These are phyloP conservation scores for Funneliformis geosporum DNA, from an alignment of 192 early-diverging fungal species.

Conservation along the genomic window DNA sequence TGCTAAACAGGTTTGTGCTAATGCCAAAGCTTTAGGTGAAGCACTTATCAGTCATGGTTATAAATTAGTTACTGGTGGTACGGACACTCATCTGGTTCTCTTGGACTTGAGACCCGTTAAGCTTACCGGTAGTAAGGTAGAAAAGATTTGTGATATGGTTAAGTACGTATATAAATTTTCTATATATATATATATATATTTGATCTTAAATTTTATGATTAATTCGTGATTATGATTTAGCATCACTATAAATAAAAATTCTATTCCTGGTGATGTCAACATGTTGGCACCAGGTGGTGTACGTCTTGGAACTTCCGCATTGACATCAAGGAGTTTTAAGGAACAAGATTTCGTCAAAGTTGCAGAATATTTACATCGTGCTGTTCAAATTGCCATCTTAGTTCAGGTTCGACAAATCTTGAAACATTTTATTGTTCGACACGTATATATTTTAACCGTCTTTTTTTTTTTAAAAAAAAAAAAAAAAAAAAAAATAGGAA, in stretches of 20 bases:
- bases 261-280: constrained; percentile 93
- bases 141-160: constrained; percentile 97
- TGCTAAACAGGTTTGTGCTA: constrained; percentile 93
- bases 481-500: constrained; percentile 27
- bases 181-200: not conserved
- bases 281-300: constrained; percentile 98
- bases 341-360: constrained; percentile 96
- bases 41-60: constrained; percentile 81
- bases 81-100: constrained; percentile 97
- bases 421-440: not conserved
- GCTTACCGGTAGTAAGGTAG: constrained; percentile 96
- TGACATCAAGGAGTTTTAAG: constrained; percentile 96
- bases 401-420: constrained; percentile 67
- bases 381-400: constrained; percentile 83
- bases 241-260: constrained; percentile 99
- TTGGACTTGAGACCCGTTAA: constrained; percentile 94
- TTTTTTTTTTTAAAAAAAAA: not conserved
- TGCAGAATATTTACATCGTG: constrained; percentile 94
- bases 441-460: not conserved
- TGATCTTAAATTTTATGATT: not conserved
- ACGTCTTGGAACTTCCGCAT: constrained; percentile 91
- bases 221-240: constrained; percentile 20
- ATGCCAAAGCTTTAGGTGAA: constrained; percentile 84
- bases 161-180: constrained; percentile 38
- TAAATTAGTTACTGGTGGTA: constrained; percentile 92